Percentiles rank a stretch among this genome's conserved stretches.
Evolutionary conservation across 805 yeast species (phyloP).

Genomic region (Suhomyces vadensis): DNA sequence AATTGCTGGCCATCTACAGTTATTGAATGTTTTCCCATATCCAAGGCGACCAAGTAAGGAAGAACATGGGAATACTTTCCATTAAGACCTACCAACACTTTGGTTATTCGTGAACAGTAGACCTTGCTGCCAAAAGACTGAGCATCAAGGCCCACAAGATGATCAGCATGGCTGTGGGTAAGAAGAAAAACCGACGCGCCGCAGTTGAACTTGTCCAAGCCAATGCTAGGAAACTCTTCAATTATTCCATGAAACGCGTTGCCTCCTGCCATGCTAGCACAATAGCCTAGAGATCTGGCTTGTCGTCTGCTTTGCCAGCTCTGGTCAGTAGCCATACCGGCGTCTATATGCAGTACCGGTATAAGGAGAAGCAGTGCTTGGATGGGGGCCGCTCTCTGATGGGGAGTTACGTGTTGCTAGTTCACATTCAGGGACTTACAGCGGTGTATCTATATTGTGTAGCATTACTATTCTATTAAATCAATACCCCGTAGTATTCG

Average conservation of each 20-base stretch:
- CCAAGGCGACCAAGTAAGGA: conserved; percentile 19
- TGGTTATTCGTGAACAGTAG: conserved; percentile 49
- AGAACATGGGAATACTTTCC: conserved; percentile 18
- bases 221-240: conserved; percentile 49
- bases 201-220: conserved; percentile 37
- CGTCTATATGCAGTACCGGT: too few species aligned
- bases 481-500: conserved; percentile 77
- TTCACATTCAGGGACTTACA: too few species aligned
- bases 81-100: conserved; percentile 22
- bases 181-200: conserved; percentile 32
- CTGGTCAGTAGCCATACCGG: too few species aligned
- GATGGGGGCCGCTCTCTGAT: too few species aligned
- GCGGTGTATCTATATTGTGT: too few species aligned
- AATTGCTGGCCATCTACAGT: conserved; percentile 19
- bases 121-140: conserved; percentile 41
- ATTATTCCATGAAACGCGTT: conserved; percentile 44
- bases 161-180: conserved; percentile 59
- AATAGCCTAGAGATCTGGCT: too few species aligned
- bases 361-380: too few species aligned
- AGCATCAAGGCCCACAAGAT: conserved; percentile 47
- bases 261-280: conserved; percentile 8
- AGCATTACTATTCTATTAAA: conserved; percentile 33
- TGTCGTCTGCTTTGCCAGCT: too few species aligned
- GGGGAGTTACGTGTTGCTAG: too few species aligned
- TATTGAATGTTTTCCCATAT: conserved; percentile 16